phyloP scores from a whole-genome alignment of 352 stramenopile species.

The Globisporangium echinulatum region DNA sequence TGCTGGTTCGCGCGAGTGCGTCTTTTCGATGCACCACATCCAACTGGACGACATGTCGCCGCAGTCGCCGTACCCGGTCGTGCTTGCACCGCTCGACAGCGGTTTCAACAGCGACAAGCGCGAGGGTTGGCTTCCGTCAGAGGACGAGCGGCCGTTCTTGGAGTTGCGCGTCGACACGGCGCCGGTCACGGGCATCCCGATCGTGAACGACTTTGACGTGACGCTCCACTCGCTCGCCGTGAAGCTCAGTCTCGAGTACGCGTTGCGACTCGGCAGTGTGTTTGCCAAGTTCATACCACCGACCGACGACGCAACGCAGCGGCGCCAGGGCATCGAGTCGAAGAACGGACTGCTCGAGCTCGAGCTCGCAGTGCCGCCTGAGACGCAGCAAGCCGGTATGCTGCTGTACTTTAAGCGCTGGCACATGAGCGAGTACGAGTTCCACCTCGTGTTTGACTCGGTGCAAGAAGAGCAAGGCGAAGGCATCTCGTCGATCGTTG shows the following conservation, averaged over 20 bases:
- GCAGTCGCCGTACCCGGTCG: slow-evolving; percentile 60
- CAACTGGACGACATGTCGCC: slow-evolving; percentile 85
- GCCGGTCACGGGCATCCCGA: slow-evolving; percentile 58
- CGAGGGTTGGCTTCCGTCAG: slow-evolving; percentile 73
- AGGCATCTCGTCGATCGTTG: slow-evolving; percentile 75
- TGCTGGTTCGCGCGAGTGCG: slow-evolving; percentile 34
- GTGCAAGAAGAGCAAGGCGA: slow-evolving; percentile 69
- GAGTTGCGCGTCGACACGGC: slow-evolving; percentile 53
- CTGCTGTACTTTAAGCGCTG: slow-evolving; percentile 84
- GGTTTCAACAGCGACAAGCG: slow-evolving; percentile 85
- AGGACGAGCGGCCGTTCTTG: slow-evolving; percentile 74
- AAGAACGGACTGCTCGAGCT: slow-evolving; percentile 52
- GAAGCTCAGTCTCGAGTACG: slow-evolving; percentile 80
- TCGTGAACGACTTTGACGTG: slow-evolving; percentile 78
- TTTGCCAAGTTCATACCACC: slow-evolving; percentile 68
- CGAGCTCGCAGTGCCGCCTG: slow-evolving; percentile 47
- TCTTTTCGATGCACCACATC: slow-evolving; percentile 73
- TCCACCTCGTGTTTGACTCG: slow-evolving; percentile 84
- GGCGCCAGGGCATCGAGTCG: slow-evolving; percentile 53
- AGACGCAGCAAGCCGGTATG: slow-evolving; percentile 35
- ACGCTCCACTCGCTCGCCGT: slow-evolving; percentile 61
- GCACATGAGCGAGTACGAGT: slow-evolving; percentile 58
- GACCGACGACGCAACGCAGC: slow-evolving; percentile 57
- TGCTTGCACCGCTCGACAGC: slow-evolving; percentile 74
- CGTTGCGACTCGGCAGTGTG: slow-evolving; percentile 61